phyloP scores from a whole-genome alignment of 768 basidiomycete species.

The Suillus variegatus region DNA sequence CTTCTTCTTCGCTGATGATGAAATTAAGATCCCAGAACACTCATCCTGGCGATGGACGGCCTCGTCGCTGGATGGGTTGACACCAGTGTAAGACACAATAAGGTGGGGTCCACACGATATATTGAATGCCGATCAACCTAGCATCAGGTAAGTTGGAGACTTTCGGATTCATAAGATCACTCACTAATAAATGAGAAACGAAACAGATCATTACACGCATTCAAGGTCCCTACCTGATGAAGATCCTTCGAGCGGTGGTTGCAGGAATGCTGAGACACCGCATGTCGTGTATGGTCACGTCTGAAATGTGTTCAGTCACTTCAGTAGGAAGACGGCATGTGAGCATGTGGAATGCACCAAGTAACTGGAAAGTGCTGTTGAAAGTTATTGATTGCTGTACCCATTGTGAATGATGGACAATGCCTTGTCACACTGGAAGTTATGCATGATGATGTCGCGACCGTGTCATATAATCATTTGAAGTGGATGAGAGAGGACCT shows the following conservation, averaged over 20 bases:
- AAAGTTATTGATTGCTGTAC: constrained; percentile 31
- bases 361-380: constrained; percentile 23
- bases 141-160: constrained; percentile 44
- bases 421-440: not conserved
- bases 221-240: constrained; percentile 37
- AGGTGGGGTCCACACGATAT: constrained; percentile 35
- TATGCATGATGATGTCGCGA: not conserved
- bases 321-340: not conserved
- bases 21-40: constrained; percentile 34
- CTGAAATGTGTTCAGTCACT: constrained; percentile 14
- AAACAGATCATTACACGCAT: not conserved
- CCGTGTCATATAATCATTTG: not conserved
- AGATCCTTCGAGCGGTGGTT: constrained; percentile 39
- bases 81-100: no score
- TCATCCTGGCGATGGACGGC: constrained; percentile 35
- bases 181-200: constrained; percentile 31
- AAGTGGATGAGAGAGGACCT: not conserved
- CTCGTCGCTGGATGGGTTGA: constrained; percentile 27
- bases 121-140: constrained; percentile 54
- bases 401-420: constrained; percentile 18
- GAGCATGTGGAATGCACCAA: constrained; percentile 34
- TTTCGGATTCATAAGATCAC: constrained; percentile 32
- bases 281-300: constrained; percentile 33
- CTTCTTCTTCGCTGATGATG: constrained; percentile 35
- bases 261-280: constrained; percentile 49